phyloP scores from a whole-genome alignment of 768 basidiomycete genomes.

The Trametes cinnabarina region DNA sequence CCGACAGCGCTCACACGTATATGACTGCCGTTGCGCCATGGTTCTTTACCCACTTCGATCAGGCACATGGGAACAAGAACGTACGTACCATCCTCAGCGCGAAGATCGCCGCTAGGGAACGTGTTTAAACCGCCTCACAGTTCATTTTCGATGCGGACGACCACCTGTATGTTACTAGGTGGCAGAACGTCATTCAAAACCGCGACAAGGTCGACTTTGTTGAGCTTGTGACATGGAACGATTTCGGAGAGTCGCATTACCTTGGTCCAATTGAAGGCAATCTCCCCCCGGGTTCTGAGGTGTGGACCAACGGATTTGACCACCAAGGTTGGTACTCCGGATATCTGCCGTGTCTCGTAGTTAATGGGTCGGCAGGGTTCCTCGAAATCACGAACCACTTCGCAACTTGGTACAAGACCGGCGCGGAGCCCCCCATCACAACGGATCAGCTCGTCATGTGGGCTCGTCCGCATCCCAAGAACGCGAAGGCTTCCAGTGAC shows the following conservation, averaged over 20 bases:
- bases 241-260: constrained; percentile 75
- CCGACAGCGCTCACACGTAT: constrained; percentile 25
- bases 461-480: constrained; percentile 61
- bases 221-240: constrained; percentile 73
- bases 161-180: constrained; percentile 58
- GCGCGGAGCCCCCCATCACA: constrained; percentile 54
- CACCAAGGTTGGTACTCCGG: constrained; percentile 30
- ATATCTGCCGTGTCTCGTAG: no score
- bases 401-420: constrained; percentile 59
- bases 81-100: constrained; percentile 14
- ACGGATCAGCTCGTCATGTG: constrained; percentile 45
- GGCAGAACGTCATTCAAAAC: constrained; percentile 59
- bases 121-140: constrained; percentile 27
- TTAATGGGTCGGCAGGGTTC: constrained; percentile 37
- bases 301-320: constrained; percentile 38
- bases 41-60: constrained; percentile 73
- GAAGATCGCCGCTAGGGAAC: not conserved
- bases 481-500: constrained; percentile 43
- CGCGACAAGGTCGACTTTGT: constrained; percentile 46
- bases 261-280: constrained; percentile 53
- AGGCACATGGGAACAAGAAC: constrained; percentile 59
- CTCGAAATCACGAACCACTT: constrained; percentile 58
- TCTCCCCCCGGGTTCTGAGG: constrained; percentile 31
- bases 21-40: constrained; percentile 57
- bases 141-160: constrained; percentile 63